Evolutionary conservation across 495 filamentous ascomycete genomes (phyloP).

Genomic region (Tuber indicum): DNA sequence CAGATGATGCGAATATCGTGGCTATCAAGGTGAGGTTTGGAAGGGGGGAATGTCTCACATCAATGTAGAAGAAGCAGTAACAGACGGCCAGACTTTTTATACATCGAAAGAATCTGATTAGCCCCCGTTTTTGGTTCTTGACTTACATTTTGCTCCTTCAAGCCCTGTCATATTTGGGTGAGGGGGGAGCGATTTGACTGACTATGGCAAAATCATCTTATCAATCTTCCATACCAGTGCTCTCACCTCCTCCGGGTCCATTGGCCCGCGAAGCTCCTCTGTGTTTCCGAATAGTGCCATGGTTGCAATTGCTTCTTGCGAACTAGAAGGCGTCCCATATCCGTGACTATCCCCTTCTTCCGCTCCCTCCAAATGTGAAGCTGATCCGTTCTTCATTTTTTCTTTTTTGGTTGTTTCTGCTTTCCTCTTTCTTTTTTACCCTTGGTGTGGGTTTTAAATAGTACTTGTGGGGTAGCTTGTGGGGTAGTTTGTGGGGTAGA

Average conservation of each 20-base stretch:
- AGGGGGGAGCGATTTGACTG: conserved; percentile 4
- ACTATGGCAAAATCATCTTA: conserved; percentile 43
- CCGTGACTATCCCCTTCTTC: background rate
- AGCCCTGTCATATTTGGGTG: background rate
- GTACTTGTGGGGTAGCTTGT: background rate
- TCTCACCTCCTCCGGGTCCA: conserved; percentile 49
- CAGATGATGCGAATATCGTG: background rate
- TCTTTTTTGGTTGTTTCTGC: background rate
- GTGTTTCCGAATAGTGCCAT: conserved; percentile 22
- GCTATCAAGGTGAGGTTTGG: background rate
- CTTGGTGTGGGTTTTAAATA: background rate
- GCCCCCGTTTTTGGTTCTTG: background rate
- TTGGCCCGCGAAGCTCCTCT: conserved; percentile 42
- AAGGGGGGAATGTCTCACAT: conserved; percentile 45
- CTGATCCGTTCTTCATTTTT: conserved; percentile 16
- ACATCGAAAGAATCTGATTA: background rate
- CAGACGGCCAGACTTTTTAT: conserved; percentile 48
- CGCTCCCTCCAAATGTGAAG: conserved; percentile 1
- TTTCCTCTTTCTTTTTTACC: background rate
- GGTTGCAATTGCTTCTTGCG: conserved; percentile 18
- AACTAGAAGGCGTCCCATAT: conserved; percentile 12
- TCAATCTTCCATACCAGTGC: conserved; percentile 54
- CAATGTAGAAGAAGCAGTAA: conserved; percentile 58
- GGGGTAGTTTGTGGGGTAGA: background rate
- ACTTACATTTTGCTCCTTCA: background rate